phyloP scores from a whole-genome alignment of 176 grass and related monocot genomes.

The Oryza punctata region DNA sequence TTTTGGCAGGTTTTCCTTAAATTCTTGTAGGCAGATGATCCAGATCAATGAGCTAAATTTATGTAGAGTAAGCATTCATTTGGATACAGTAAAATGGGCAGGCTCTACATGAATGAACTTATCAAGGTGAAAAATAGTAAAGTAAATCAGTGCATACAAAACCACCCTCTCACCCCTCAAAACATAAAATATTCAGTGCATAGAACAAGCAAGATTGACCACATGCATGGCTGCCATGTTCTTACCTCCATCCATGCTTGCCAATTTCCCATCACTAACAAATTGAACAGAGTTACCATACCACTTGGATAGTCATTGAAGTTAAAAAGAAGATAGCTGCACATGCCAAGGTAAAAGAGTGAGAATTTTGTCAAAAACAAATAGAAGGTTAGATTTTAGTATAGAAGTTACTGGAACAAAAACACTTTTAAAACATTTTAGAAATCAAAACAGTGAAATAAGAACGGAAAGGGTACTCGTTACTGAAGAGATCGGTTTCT shows the following conservation, averaged over 20 bases:
- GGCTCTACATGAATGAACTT: background rate
- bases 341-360: slow-evolving; percentile 57
- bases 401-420: slow-evolving; percentile 19
- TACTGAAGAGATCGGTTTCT: slow-evolving; percentile 71
- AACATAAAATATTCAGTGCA: slow-evolving; percentile 6
- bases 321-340: slow-evolving; percentile 96
- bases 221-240: background rate
- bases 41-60: background rate
- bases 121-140: background rate
- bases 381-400: background rate
- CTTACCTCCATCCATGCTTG: slow-evolving; percentile 93
- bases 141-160: background rate
- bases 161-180: background rate
- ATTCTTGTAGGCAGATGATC: slow-evolving; percentile 8
- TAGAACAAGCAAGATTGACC: background rate
- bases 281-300: slow-evolving; percentile 98
- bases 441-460: slow-evolving; percentile 1
- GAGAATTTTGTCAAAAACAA: slow-evolving; percentile 7
- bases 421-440: background rate
- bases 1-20: slow-evolving; percentile 5
- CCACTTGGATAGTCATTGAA: slow-evolving; percentile 99
- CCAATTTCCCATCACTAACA: slow-evolving; percentile 96
- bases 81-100: slow-evolving; percentile 18
- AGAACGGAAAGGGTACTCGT: slow-evolving; percentile 72
- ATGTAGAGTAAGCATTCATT: background rate